Conservation (phyloP, 208 protist species). For the Leishmania arabica region DNA sequence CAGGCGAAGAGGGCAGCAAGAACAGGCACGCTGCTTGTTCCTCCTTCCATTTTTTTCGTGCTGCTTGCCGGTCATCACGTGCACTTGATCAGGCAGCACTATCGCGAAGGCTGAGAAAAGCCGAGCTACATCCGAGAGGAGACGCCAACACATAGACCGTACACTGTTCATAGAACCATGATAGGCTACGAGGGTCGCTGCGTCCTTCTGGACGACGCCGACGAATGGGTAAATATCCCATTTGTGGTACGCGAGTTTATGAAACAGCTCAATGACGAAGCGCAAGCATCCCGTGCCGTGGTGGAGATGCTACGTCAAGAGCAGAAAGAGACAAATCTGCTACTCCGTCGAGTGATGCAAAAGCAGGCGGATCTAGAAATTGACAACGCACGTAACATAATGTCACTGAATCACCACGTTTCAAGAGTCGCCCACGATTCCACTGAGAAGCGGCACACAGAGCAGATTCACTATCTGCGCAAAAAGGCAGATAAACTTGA, state of each 20-base stretch:
- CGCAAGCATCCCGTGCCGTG: constrained; percentile 27
- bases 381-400: constrained; percentile 38
- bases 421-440: background rate
- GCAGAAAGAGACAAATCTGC: constrained; percentile 46
- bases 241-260: constrained; percentile 59
- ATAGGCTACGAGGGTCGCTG: constrained; percentile 27
- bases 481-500: constrained; percentile 34
- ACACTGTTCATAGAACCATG: constrained; percentile 24
- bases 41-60: background rate
- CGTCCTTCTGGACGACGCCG: constrained; percentile 49
- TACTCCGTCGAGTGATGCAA: constrained; percentile 49
- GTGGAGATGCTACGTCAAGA: constrained; percentile 43
- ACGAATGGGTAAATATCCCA: constrained; percentile 84
- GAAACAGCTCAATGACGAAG: constrained; percentile 56
- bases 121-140: background rate
- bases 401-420: constrained; percentile 19
- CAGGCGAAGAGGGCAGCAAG: background rate
- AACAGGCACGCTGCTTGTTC: background rate
- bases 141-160: background rate
- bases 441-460: constrained; percentile 18
- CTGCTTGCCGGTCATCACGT: background rate
- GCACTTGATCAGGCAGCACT: background rate
- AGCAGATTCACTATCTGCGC: constrained; percentile 29
- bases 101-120: background rate
- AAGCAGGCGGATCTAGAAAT: constrained; percentile 66